phyloP scores from a whole-genome alignment of 495 filamentous ascomycete genomes.

The Neurospora sp. region DNA sequence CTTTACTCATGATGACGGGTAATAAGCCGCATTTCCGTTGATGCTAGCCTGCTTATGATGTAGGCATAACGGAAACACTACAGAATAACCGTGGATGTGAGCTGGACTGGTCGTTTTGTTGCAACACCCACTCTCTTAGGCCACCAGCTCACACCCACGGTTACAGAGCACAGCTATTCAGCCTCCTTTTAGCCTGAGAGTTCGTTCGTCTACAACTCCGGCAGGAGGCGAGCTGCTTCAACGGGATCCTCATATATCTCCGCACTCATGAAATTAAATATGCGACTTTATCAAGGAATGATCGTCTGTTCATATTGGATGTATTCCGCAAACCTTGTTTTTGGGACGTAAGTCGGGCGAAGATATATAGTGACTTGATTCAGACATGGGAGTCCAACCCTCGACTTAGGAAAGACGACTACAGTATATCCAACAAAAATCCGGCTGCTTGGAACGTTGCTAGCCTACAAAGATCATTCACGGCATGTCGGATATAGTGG shows the following conservation, averaged over 20 bases:
- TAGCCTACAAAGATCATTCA: background rate
- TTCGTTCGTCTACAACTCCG: background rate
- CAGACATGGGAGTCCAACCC: background rate
- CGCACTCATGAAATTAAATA: background rate
- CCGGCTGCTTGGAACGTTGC: background rate
- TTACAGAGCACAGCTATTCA: background rate
- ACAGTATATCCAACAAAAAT: background rate
- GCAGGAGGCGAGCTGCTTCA: background rate
- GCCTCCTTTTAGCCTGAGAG: conserved; percentile 2
- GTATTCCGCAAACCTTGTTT: background rate
- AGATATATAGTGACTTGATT: background rate
- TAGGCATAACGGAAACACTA: background rate
- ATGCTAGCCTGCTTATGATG: background rate
- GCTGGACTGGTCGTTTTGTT: too few relatives aligned
- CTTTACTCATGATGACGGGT: background rate
- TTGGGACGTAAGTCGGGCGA: background rate
- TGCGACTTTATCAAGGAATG: background rate
- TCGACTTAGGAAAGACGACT: background rate
- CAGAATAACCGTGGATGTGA: background rate
- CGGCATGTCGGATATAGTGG: background rate
- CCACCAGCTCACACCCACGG: too few relatives aligned
- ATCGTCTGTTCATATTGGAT: background rate
- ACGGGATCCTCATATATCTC: background rate
- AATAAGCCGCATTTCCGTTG: background rate
- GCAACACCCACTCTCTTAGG: too few relatives aligned